Percentiles rank a stretch among this genome's conserved stretches.
Evolutionary conservation across 164 flowering plant genomes (phyloP).

Genomic region (Taxillus chinensis): DNA sequence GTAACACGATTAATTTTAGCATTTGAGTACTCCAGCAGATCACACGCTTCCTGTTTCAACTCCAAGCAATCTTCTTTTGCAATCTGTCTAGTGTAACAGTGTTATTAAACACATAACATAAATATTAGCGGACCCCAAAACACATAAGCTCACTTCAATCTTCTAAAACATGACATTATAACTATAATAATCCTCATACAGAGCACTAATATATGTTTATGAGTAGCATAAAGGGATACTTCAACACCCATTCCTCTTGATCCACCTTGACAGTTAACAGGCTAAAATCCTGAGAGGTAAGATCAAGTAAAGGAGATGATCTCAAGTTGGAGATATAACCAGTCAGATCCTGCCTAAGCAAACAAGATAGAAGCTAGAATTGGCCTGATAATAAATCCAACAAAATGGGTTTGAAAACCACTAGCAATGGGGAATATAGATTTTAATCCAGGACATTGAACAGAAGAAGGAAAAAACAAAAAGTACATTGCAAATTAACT

Average conservation of each 20-base stretch:
- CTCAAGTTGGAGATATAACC: too few species aligned
- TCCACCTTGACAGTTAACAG: background rate
- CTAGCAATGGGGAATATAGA: too few species aligned
- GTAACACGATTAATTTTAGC: conserved; percentile 81
- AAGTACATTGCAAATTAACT: too few species aligned
- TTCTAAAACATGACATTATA: background rate
- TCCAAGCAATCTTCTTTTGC: conserved; percentile 73
- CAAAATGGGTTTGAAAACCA: too few species aligned
- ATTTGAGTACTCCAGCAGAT: conserved; percentile 87
- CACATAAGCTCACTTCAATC: background rate
- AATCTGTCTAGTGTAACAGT: conserved; percentile 29
- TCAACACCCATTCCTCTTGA: background rate
- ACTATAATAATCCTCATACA: background rate
- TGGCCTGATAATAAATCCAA: too few species aligned
- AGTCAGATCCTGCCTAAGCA: too few species aligned
- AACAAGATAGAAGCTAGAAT: too few species aligned
- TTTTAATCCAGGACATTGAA: too few species aligned
- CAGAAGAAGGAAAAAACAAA: too few species aligned
- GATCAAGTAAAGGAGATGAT: background rate
- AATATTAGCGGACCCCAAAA: background rate
- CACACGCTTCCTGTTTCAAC: conserved; percentile 85
- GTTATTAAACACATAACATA: background rate
- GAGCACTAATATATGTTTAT: background rate
- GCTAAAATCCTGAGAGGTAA: background rate
- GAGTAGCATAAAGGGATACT: background rate